Evolutionary conservation across 2,329 filamentous ascomycete genomes (phyloP).

Genomic region (Apiospora phragmitis): DNA sequence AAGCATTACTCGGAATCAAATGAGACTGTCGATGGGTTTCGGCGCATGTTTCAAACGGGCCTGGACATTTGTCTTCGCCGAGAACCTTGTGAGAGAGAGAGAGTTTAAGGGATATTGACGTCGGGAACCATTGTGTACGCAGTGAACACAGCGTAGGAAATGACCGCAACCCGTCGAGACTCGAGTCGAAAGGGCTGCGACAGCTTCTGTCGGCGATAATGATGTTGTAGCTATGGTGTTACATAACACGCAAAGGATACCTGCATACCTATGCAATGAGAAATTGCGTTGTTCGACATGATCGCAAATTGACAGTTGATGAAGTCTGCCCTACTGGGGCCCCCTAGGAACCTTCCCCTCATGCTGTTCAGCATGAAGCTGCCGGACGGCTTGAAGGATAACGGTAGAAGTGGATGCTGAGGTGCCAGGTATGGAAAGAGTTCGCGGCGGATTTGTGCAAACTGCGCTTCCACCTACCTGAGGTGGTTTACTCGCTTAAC

Average conservation of each 20-base stretch:
- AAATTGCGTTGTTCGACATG: neutral
- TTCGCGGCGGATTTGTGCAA: neutral
- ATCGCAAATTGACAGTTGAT: neutral
- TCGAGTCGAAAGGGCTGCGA: neutral
- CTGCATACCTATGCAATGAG: neutral
- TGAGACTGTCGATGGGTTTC: constrained; percentile 2
- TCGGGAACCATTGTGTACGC: neutral
- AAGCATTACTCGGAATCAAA: neutral
- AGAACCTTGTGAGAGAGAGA: neutral
- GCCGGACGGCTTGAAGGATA: neutral
- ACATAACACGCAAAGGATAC: neutral
- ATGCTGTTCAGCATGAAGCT: neutral
- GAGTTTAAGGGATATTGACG: neutral
- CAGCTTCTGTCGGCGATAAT: neutral
- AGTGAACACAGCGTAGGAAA: neutral
- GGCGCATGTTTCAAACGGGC: constrained; percentile 2
- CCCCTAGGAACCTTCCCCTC: neutral
- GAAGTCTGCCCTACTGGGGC: neutral
- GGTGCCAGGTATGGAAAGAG: neutral
- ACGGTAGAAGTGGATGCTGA: neutral
- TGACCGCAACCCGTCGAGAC: neutral
- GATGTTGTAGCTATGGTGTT: neutral
- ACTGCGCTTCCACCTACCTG: neutral
- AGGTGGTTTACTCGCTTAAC: neutral
- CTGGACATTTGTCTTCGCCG: constrained; percentile 4